Evolutionary conservation across 306 rosid genomes (phyloP).

Genomic region (Echinosophora koreensis): DNA sequence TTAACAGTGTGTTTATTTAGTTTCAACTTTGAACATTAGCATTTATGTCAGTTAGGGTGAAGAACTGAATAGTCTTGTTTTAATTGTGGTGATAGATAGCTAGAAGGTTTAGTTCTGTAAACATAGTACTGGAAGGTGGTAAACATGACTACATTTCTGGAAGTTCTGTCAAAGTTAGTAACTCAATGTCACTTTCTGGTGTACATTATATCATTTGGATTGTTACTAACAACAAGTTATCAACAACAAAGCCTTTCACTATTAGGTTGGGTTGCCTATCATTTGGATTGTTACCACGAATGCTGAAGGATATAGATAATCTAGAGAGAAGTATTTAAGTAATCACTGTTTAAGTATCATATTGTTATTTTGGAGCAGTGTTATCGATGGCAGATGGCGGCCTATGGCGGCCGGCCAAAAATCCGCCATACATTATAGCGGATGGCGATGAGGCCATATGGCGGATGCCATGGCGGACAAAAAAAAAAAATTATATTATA

Average conservation of each 20-base stretch:
- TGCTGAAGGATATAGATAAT: slow-evolving; percentile 3
- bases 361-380: not conserved
- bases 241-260: not conserved
- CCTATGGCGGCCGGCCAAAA: too few species aligned
- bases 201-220: not conserved
- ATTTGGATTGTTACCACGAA: slow-evolving; percentile 9
- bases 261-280: not conserved
- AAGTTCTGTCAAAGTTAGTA: not conserved
- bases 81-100: slow-evolving; percentile 27
- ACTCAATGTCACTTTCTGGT: not conserved
- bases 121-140: not conserved
- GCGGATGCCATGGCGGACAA: too few species aligned
- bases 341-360: not conserved
- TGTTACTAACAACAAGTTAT: not conserved
- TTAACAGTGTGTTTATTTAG: slow-evolving; percentile 9
- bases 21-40: not conserved
- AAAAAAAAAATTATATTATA: too few species aligned
- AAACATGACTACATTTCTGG: not conserved
- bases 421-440: too few species aligned
- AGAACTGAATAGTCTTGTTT: slow-evolving; percentile 5
- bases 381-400: too few species aligned
- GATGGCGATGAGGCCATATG: too few species aligned
- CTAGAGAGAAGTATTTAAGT: slow-evolving; percentile 12
- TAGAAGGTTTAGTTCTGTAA: slow-evolving; percentile 15
- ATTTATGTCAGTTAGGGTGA: slow-evolving; percentile 14